Percentiles rank a stretch among this genome's conserved stretches.
phyloP scores from a whole-genome alignment of 2,329 filamentous ascomycete species.

The Aurifilum marmelostoma region DNA sequence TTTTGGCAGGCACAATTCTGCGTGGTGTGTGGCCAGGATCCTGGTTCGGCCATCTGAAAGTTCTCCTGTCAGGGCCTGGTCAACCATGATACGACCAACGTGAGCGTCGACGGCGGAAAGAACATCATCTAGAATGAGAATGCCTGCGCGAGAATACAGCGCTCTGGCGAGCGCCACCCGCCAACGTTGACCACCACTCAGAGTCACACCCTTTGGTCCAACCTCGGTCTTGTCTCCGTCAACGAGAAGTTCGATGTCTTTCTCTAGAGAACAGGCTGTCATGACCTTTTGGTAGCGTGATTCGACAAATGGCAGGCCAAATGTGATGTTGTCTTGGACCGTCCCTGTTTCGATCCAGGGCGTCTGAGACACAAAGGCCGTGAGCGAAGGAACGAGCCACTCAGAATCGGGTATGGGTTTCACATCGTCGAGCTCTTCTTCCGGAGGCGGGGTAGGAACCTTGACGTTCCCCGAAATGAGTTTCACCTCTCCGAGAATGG shows the following conservation, averaged over 20 bases:
- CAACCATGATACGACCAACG: slow-evolving; percentile 51
- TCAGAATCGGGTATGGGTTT: slow-evolving; percentile 33
- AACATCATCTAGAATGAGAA: slow-evolving; percentile 52
- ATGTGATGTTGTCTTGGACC: slow-evolving; percentile 49
- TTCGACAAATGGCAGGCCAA: slow-evolving; percentile 45
- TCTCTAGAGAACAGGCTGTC: slow-evolving; percentile 47
- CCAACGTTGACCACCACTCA: slow-evolving; percentile 52
- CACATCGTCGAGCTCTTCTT: slow-evolving; percentile 31
- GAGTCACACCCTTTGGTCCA: slow-evolving; percentile 46
- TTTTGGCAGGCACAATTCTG: slow-evolving; percentile 38
- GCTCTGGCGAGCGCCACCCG: slow-evolving; percentile 50
- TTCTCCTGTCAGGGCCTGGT: slow-evolving; percentile 55
- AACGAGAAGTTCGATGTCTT: slow-evolving; percentile 47
- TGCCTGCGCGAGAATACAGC: slow-evolving; percentile 48
- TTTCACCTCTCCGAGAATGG: slow-evolving; percentile 45
- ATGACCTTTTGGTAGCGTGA: slow-evolving; percentile 50
- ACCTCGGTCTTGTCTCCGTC: slow-evolving; percentile 49
- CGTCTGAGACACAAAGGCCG: slow-evolving; percentile 50
- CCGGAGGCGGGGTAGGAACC: slow-evolving; percentile 34
- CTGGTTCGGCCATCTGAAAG: slow-evolving; percentile 59
- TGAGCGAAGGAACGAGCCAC: slow-evolving; percentile 43
- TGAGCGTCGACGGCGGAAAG: slow-evolving; percentile 54
- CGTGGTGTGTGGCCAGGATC: slow-evolving; percentile 63
- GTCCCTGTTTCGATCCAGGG: slow-evolving; percentile 53
- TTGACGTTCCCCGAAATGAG: slow-evolving; percentile 39